Base-by-base conservation (phyloP, 768 basidiomycete genomes). In the Rhodotorula toruloides region DNA sequence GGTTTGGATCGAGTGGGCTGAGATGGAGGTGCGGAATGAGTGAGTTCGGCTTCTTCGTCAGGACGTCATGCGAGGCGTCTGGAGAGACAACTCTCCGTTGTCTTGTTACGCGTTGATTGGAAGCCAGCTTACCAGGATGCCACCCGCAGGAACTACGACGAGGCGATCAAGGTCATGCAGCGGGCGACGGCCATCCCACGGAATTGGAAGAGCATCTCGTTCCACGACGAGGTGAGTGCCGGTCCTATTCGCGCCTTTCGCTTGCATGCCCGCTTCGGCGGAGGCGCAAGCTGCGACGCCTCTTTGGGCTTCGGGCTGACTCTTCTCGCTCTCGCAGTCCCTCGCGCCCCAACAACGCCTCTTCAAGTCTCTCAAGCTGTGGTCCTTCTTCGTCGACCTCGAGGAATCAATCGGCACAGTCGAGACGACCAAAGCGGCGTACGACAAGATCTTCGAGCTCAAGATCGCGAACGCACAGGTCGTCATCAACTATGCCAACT, bases 1-100 rank as follows among this genome's bases (percentile, higher is more conserved):
- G 77, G 84, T 97, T 21, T 99, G 96, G 96, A 97, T 93, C 74
- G 96, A 98, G 79, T 98, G 96, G 94, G 86, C 96, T 12, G 96
- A 99, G 79, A 86, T 98, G 87, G 96, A 99, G 77, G 82, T 98
- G 55, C 85, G 94, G 48, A 87, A 92, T 55, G 93, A 94, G 93
- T 93, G 79, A 74, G 53, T 54, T n/a, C 9, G 9, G 19, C 13
- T 27, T 11, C 25, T 36, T 11, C n/a, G n/a, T n/a, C n/a, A n/a
- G n/a, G n/a, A n/a, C n/a, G n/a, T n/a, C n/a, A n/a, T n/a, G n/a
- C n/a, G n/a, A n/a, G n/a, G n/a, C n/a, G n/a, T n/a, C n/a, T n/a
- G n/a, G n/a, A n/a, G n/a, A n/a, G n/a, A n/a, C n/a, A n/a, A 9
- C 14, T 9, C 49, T 10, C 19, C 40, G 40, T 42, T 42, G 12